Evolutionary conservation across 2,329 filamentous ascomycete species (phyloP), one percentile per base, ranked within the genome.

Genomic region (Penicillium sp.): DNA sequence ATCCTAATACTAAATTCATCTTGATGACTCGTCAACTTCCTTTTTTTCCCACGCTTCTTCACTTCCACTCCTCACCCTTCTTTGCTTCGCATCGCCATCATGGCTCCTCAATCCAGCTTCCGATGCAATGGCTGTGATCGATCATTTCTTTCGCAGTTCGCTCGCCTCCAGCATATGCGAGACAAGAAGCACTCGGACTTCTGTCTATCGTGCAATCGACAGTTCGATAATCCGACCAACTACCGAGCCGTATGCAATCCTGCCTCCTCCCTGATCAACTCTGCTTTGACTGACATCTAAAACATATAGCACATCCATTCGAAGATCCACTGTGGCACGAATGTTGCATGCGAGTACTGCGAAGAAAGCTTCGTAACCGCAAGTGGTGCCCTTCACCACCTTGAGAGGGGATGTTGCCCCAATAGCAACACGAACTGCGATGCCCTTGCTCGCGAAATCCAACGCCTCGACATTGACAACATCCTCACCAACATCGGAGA

Each of bases 331-430:
- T 72, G 73, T 0, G 78, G 79, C 50, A 54, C 45, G 0, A 67
- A 67, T 2, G 66, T 85, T 7, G 1, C 40, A 0, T 89, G 86
- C 47, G 84, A 81, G 0, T 87, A 84, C 62, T 88, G 86, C 69
- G 64, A 72, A 34, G 55, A 44, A 2, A 27, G 8, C 2, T 83
- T 76, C 56, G 70, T 77, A 9, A 79, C 80, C 0, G 82, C 83
- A 1, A 82, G 79, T 1, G 85, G 83, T 4, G 59, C 87, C 4
- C 64, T 73, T 0, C 75, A 85, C 63, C 83, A 88, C 57, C 68
- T 88, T 1, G 86, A 88, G 58, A 8, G 24, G 6, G 24, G 24
- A 27, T 27, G 24, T 27, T 27, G 24, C 24, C 3, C 4, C 1
- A 27, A 27, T 6, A 27, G 5, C 3, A 27, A 27, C 24, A 27